A percentile compares a stretch with the other conserved stretches of the same genome.
phyloP scores from a whole-genome alignment of 495 filamentous ascomycete species.

The Sporormia fimetaria region DNA sequence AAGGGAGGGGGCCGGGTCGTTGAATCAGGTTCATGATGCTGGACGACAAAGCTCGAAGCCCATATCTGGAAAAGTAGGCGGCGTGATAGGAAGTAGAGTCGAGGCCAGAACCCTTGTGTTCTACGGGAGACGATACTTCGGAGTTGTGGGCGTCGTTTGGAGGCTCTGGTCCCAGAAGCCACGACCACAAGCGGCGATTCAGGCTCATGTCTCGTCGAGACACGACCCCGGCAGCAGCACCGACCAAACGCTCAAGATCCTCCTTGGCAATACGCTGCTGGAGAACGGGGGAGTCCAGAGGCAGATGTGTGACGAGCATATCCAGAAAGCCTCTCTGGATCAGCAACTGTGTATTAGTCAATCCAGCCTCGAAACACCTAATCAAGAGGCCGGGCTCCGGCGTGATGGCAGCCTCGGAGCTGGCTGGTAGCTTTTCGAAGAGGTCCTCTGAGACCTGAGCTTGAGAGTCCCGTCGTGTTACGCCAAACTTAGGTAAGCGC shows the following conservation, averaged over 20 bases:
- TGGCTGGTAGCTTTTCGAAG: conserved; percentile 30
- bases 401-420: conserved; percentile 62
- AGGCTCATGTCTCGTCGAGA: conserved; percentile 87
- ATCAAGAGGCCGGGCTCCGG: conserved; percentile 88
- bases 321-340: conserved; percentile 92
- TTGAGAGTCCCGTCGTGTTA: too few species aligned
- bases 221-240: conserved; percentile 75
- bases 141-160: conserved; percentile 37
- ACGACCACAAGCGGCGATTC: conserved; percentile 90
- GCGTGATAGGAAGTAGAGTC: conserved; percentile 38
- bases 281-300: conserved; percentile 73
- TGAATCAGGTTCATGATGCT: conserved; percentile 71
- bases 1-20: conserved; percentile 40
- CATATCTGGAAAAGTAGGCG: conserved; percentile 70
- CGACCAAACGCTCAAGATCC: conserved; percentile 70
- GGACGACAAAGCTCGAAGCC: conserved; percentile 56
- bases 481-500: conserved; percentile 61
- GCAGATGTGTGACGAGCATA: conserved; percentile 79
- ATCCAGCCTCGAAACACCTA: conserved; percentile 77
- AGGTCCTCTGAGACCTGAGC: too few species aligned
- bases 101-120: conserved; percentile 37
- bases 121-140: conserved; percentile 39
- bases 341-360: conserved; percentile 80
- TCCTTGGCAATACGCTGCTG: conserved; percentile 55
- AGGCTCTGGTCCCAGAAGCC: conserved; percentile 80